A percentile compares a stretch with the other conserved stretches of the same genome.
These are phyloP conservation scores for Echria macrotheca DNA, from an alignment of 495 filamentous ascomycete species.

Conservation along the genomic window DNA sequence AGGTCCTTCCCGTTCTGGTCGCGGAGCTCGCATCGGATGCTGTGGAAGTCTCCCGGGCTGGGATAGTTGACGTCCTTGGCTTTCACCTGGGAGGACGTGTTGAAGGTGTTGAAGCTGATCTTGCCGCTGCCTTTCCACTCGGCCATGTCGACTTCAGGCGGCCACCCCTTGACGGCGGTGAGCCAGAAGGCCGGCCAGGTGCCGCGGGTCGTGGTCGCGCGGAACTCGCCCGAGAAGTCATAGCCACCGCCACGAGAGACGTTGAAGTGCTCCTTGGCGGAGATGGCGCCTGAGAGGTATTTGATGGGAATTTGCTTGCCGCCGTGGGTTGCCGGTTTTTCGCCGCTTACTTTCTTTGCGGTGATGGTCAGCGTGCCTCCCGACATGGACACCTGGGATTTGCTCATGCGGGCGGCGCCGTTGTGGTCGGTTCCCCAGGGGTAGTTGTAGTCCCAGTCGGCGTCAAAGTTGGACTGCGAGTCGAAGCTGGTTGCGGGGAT, in stretches of 20 bases:
- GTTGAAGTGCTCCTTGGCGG: constrained; percentile 44
- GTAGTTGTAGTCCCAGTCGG: constrained; percentile 51
- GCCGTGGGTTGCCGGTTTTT: constrained; percentile 35
- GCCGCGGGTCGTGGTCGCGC: constrained; percentile 45
- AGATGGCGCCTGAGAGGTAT: constrained; percentile 48
- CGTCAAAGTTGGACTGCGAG: constrained; percentile 44
- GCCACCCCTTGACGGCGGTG: constrained; percentile 56
- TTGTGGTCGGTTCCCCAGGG: constrained; percentile 46
- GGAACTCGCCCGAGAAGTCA: constrained; percentile 48
- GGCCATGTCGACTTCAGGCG: constrained; percentile 57
- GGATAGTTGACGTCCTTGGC: constrained; percentile 47
- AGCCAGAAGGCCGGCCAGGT: constrained; percentile 63
- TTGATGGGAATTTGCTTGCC: constrained; percentile 48
- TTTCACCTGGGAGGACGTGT: constrained; percentile 44
- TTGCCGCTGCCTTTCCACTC: constrained; percentile 60
- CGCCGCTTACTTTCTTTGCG: constrained; percentile 39
- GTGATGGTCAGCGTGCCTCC: constrained; percentile 40
- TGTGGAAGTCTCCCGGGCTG: constrained; percentile 43
- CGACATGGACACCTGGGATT: constrained; percentile 30
- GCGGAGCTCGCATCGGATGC: constrained; percentile 44
- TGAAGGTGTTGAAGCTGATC: constrained; percentile 59
- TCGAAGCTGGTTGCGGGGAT: constrained; percentile 52
- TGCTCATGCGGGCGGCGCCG: constrained; percentile 53
- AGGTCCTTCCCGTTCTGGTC: constrained; percentile 51
- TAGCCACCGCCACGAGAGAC: constrained; percentile 45